Conservation (phyloP, 164 flowering plant species). For the Magnolia kwangsiensis region DNA sequence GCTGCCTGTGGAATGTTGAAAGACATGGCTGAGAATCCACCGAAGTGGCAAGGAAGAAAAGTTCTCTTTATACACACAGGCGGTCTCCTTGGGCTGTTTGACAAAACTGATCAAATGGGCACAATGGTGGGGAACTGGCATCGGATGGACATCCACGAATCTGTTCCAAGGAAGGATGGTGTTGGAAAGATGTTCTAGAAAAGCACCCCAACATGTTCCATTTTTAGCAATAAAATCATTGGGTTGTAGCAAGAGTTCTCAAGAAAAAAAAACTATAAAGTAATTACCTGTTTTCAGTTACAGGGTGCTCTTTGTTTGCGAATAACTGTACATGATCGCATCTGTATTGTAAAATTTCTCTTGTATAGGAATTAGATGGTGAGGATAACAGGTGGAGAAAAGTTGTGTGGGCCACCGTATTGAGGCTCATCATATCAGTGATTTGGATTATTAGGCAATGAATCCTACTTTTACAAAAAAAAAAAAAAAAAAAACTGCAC, state of each 20-base stretch:
- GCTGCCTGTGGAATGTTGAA: conserved; percentile 80
- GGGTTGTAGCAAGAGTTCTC: background rate
- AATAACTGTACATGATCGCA: background rate
- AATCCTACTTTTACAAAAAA: too few species aligned
- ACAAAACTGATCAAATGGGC: conserved; percentile 68
- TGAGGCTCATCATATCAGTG: too few species aligned
- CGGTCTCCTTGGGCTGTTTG: conserved; percentile 85
- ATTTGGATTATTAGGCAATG: too few species aligned
- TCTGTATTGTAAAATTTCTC: too few species aligned
- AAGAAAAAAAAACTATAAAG: too few species aligned
- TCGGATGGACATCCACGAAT: conserved; percentile 58
- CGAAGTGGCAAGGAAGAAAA: conserved; percentile 83
- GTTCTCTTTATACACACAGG: conserved; percentile 92
- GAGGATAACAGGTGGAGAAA: too few species aligned
- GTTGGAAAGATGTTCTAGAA: conserved; percentile 75
- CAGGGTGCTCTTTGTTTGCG: background rate
- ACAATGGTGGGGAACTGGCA: conserved; percentile 61
- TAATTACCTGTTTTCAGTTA: background rate
- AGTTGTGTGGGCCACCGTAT: too few species aligned
- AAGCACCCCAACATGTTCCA: background rate
- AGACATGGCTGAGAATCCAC: conserved; percentile 74
- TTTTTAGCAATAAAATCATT: background rate
- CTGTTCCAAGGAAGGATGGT: conserved; percentile 68
- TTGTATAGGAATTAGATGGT: too few species aligned
- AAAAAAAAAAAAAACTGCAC: too few species aligned